Percentiles rank a stretch among this genome's conserved stretches.
phyloP scores from a whole-genome alignment of 73 alveolate species.

The Paramecium octaurelia region DNA sequence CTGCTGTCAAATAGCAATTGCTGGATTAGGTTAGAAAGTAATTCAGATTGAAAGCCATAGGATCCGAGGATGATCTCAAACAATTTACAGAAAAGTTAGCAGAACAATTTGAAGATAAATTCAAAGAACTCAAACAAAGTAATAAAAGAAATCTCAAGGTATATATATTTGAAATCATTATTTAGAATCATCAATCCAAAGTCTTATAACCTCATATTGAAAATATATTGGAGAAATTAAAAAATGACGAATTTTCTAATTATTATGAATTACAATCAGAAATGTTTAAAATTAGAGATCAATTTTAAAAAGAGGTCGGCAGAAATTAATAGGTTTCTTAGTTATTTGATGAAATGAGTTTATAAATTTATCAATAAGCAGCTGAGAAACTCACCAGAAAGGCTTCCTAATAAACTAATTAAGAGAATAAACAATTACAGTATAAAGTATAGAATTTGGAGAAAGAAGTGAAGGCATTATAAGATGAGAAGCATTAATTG shows the following conservation, averaged over 20 bases:
- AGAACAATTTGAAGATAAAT: constrained; percentile 49
- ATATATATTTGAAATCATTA: not conserved
- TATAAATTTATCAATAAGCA: constrained; percentile 6
- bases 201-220: not conserved
- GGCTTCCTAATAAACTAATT: not conserved
- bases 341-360: constrained; percentile 53
- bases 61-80: constrained; percentile 53
- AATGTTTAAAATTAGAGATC: constrained; percentile 53
- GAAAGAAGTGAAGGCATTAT: not conserved
- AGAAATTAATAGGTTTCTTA: constrained; percentile 4
- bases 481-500: not conserved
- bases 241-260: constrained; percentile 55
- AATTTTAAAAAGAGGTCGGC: constrained; percentile 45
- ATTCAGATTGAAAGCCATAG: constrained; percentile 52
- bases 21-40: constrained; percentile 27
- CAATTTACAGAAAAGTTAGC: not conserved
- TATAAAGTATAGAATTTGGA: constrained; percentile 21
- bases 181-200: constrained; percentile 27
- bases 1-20: not conserved
- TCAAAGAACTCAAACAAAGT: constrained; percentile 25
- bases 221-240: constrained; percentile 16
- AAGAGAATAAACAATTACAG: constrained; percentile 26
- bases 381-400: constrained; percentile 53
- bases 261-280: constrained; percentile 50
- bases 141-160: constrained; percentile 47